These are phyloP conservation scores for Lotus japonicus DNA, from an alignment of 306 rosid genomes.

Conservation along the genomic window DNA sequence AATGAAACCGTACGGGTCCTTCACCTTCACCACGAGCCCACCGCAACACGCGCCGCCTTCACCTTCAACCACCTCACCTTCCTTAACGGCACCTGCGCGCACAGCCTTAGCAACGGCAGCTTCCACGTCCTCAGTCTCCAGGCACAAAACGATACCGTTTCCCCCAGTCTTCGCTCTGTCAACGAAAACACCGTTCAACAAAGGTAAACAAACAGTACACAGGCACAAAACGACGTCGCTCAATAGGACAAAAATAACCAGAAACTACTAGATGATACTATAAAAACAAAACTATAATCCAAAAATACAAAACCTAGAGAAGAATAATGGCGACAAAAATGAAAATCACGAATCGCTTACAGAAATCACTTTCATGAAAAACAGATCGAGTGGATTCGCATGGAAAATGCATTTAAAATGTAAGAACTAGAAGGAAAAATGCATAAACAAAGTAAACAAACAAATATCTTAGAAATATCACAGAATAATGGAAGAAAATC, in stretches of 20 bases:
- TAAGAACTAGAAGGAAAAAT: too few relatives aligned
- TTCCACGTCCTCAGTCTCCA: conserved; percentile 53
- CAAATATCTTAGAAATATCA: neutral
- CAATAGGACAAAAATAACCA: neutral
- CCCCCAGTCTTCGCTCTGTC: conserved; percentile 33
- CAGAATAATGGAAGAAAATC: neutral
- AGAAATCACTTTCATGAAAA: neutral
- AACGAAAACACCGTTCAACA: neutral
- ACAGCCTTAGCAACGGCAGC: conserved; percentile 54
- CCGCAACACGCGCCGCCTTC: conserved; percentile 53
- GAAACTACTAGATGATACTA: too few relatives aligned
- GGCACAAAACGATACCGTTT: conserved; percentile 31
- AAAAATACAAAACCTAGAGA: neutral
- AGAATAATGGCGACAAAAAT: neutral
- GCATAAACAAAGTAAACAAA: neutral
- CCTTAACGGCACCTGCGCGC: conserved; percentile 44
- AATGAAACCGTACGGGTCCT: conserved; percentile 61
- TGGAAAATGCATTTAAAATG: neutral
- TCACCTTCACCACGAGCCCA: conserved; percentile 55
- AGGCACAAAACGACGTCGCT: too few relatives aligned
- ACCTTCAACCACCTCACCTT: conserved; percentile 37
- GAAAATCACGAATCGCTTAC: neutral
- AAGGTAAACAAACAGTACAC: neutral
- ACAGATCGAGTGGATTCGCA: neutral
- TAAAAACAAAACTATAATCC: too few relatives aligned